Evolutionary conservation across 2,329 filamentous ascomycete genomes (phyloP).

Genomic region (Dactylellina parvicollis): DNA sequence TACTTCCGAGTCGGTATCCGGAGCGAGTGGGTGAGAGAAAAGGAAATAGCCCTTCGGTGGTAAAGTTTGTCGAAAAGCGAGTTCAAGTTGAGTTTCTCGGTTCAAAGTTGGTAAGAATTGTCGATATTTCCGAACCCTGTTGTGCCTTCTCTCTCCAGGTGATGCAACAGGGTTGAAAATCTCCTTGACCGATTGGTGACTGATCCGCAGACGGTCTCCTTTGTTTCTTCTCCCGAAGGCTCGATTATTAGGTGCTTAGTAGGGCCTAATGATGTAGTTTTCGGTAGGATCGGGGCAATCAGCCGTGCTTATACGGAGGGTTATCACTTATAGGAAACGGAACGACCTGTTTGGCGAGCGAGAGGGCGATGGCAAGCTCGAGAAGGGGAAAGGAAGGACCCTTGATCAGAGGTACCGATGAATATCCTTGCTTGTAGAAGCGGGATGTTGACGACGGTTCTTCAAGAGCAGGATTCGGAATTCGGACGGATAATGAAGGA

Average conservation of each 20-base stretch:
- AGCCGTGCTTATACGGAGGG: constrained; percentile 39
- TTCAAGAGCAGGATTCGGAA: no score
- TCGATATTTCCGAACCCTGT: no score
- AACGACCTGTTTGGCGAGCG: not conserved
- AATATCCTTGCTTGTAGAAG: no score
- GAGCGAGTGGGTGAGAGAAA: no score
- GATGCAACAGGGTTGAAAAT: no score
- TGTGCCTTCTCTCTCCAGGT: not conserved
- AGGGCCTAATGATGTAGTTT: constrained; percentile 35
- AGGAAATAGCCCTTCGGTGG: no score
- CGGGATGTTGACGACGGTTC: no score
- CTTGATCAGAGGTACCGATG: not conserved
- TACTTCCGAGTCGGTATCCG: no score
- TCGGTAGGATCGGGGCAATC: constrained; percentile 39
- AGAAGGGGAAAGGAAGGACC: not conserved
- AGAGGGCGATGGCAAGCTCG: not conserved
- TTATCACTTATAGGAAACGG: not conserved
- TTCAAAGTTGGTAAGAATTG: no score
- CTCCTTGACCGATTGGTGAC: not conserved
- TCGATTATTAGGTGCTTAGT: constrained; percentile 5
- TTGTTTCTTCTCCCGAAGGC: not conserved
- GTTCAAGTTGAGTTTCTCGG: no score
- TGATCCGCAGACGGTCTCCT: not conserved
- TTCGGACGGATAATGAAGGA: constrained; percentile 8
- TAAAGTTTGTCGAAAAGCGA: no score